Evolutionary conservation across 371 early-diverging fungal species (phyloP).

Genomic region (Lichtheimia ramosa): DNA sequence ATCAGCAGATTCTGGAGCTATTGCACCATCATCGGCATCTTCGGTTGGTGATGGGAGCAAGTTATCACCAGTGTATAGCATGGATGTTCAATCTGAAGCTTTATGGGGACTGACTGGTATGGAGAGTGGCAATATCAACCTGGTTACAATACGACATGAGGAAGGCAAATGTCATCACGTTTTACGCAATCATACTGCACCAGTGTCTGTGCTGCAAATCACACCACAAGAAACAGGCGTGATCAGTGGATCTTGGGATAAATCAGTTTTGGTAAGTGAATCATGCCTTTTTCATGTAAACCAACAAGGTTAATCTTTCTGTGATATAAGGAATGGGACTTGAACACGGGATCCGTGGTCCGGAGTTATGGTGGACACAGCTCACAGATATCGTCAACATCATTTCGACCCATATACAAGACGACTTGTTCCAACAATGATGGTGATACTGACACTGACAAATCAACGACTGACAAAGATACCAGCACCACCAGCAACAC

Average conservation of each 20-base stretch:
- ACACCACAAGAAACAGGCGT: constrained; percentile 74
- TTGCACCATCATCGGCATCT: not conserved
- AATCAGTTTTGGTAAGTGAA: constrained; percentile 59
- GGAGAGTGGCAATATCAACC: constrained; percentile 82
- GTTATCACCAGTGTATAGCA: constrained; percentile 87
- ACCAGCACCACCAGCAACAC: not conserved
- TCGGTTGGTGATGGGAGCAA: constrained; percentile 24
- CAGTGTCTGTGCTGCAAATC: constrained; percentile 83
- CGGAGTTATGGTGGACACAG: constrained; percentile 70
- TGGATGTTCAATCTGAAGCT: constrained; percentile 92
- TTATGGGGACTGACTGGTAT: constrained; percentile 82
- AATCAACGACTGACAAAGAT: too few species aligned
- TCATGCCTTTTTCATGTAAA: constrained; percentile 4
- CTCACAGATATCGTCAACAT: constrained; percentile 79
- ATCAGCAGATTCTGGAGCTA: not conserved
- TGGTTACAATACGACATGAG: constrained; percentile 90
- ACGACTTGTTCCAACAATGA: constrained; percentile 7
- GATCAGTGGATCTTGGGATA: constrained; percentile 95
- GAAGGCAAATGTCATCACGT: constrained; percentile 86
- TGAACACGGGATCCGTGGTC: constrained; percentile 77
- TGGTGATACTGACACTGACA: not conserved
- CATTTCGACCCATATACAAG: constrained; percentile 66
- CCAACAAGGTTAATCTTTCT: not conserved
- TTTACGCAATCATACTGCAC: constrained; percentile 75
- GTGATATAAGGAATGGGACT: constrained; percentile 84